Evolutionary conservation across 2,329 filamentous ascomycete genomes (phyloP).

Genomic region (Zasmidium citrigriseum): DNA sequence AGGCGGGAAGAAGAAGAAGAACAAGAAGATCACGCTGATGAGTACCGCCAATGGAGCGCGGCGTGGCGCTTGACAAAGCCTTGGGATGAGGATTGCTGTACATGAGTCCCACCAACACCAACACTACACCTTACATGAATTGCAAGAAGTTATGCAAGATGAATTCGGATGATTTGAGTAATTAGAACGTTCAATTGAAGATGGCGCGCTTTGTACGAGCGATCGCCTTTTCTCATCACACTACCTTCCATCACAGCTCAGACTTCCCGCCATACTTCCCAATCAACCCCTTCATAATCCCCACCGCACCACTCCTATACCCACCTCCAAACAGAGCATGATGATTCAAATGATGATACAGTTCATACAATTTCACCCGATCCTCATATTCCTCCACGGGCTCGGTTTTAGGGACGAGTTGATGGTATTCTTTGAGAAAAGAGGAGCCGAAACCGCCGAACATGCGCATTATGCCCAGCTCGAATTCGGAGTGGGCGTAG

Average conservation of each 20-base stretch:
- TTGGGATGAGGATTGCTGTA: too few relatives aligned
- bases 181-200: too few relatives aligned
- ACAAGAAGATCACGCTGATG: conserved; percentile 69
- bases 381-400: conserved; percentile 84
- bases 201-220: too few relatives aligned
- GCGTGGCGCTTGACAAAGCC: conserved; percentile 29
- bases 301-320: conserved; percentile 74
- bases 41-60: conserved; percentile 53
- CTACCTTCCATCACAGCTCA: conserved; percentile 16
- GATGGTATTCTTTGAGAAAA: conserved; percentile 79
- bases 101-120: too few relatives aligned
- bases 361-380: conserved; percentile 75
- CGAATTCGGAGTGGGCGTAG: conserved; percentile 87
- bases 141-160: too few relatives aligned
- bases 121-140: too few relatives aligned
- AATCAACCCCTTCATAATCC: conserved; percentile 74
- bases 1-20: conserved; percentile 62
- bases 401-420: conserved; percentile 74
- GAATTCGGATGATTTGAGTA: too few relatives aligned
- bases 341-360: conserved; percentile 90
- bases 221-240: too few relatives aligned
- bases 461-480: conserved; percentile 93
- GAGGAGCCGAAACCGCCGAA: conserved; percentile 78
- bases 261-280: conserved; percentile 62
- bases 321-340: conserved; percentile 74